Evolutionary conservation across 2,329 filamentous ascomycete species (phyloP).

Genomic region (Sporothrix pseudoabietina): DNA sequence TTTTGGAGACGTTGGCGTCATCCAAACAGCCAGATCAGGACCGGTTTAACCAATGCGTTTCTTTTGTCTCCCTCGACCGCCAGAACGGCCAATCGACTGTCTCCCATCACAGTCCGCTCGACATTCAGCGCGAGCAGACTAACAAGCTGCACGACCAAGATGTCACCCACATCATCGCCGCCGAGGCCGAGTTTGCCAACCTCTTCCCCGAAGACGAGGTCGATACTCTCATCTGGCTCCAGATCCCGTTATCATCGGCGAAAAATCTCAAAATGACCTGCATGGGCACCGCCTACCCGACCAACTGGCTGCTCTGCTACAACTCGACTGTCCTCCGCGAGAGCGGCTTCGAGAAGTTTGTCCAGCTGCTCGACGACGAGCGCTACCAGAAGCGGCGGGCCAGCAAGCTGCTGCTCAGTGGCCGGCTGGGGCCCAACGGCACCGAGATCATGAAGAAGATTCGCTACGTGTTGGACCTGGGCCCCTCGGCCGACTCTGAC

Average conservation of each 20-base stretch:
- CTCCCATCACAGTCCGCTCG: background rate
- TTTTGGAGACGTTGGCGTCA: background rate
- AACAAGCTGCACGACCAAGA: constrained; percentile 25
- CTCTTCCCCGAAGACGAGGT: constrained; percentile 28
- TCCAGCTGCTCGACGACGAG: constrained; percentile 30
- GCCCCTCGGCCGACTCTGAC: constrained; percentile 33
- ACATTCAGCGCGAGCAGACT: background rate
- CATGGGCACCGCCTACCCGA: constrained; percentile 27
- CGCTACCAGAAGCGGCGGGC: constrained; percentile 29
- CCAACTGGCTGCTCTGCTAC: constrained; percentile 31
- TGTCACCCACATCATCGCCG: constrained; percentile 30
- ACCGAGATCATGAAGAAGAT: constrained; percentile 33
- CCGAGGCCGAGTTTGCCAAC: constrained; percentile 32
- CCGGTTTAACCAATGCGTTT: background rate
- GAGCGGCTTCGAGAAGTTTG: constrained; percentile 32
- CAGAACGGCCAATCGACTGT: background rate
- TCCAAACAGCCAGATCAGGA: background rate
- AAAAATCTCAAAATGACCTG: constrained; percentile 30
- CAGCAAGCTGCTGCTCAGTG: constrained; percentile 13
- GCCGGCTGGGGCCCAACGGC: background rate
- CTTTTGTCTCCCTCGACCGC: background rate
- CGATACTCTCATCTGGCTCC: constrained; percentile 34
- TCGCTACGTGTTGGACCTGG: constrained; percentile 36
- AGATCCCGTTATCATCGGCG: constrained; percentile 14
- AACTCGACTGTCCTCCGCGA: constrained; percentile 30